phyloP scores from a whole-genome alignment of 352 stramenopile species.

The Phytophthora citricola region DNA sequence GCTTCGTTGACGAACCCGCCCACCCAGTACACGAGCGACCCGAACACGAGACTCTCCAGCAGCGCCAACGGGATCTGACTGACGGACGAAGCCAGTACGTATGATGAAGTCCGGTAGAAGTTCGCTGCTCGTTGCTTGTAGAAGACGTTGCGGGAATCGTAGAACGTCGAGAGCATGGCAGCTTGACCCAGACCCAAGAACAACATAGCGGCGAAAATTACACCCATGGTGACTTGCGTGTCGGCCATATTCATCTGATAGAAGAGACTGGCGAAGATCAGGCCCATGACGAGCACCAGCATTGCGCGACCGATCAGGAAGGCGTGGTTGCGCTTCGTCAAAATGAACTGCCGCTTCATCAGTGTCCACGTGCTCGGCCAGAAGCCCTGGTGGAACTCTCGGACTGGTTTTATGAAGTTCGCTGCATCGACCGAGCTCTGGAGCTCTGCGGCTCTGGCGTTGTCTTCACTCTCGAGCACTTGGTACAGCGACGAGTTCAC shows the following conservation, averaged over 20 bases:
- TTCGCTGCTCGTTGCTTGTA: slow-evolving; percentile 91
- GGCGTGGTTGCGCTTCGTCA: slow-evolving; percentile 69
- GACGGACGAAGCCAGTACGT: slow-evolving; percentile 67
- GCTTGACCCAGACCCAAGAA: slow-evolving; percentile 80
- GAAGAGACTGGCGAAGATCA: slow-evolving; percentile 62
- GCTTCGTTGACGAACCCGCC: slow-evolving; percentile 65
- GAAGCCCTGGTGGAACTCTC: slow-evolving; percentile 55
- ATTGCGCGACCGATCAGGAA: slow-evolving; percentile 59
- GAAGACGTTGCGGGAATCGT: slow-evolving; percentile 72
- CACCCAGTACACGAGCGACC: slow-evolving; percentile 89
- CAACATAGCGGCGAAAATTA: slow-evolving; percentile 86
- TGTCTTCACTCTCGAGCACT: slow-evolving; percentile 20
- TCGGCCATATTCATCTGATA: slow-evolving; percentile 57
- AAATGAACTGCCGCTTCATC: slow-evolving; percentile 69
- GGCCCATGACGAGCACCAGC: slow-evolving; percentile 57
- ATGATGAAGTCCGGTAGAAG: slow-evolving; percentile 87
- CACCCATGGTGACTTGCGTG: slow-evolving; percentile 71
- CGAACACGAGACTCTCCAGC: slow-evolving; percentile 87
- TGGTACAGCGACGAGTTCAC: slow-evolving; percentile 46
- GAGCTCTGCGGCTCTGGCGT: slow-evolving; percentile 8
- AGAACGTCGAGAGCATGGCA: slow-evolving; percentile 80
- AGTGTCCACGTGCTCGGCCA: slow-evolving; percentile 50
- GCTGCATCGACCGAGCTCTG: slow-evolving; percentile 51
- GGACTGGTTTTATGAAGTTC: slow-evolving; percentile 47
- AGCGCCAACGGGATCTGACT: slow-evolving; percentile 66